Evolutionary conservation across 73 alveolate genomes (phyloP), one percentile per base, ranked within the genome.

Genomic region (Stentor coeruleus): DNA sequence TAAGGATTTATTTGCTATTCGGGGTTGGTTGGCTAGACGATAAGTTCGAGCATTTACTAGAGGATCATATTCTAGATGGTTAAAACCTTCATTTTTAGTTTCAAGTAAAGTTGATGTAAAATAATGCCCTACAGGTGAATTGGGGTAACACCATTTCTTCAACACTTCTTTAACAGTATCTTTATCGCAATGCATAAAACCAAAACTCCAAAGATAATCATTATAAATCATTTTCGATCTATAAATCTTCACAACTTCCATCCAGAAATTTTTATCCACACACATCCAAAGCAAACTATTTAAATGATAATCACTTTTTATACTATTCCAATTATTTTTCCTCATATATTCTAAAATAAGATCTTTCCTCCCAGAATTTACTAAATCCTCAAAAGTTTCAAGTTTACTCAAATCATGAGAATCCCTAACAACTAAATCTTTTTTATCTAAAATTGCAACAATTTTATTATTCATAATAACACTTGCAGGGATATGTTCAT

Each of bases 41-140:
- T 92, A 95, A 38, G 87, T 92, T 87, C 98, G 84, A 30, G 93
- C 88, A 82, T 93, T 93, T 38, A 91, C 84, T 80, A 93, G 58
- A 36, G 98, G 98, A 90, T 39, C 77, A 82, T 88, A 94, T 42
- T 94, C 98, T 38, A 93, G 84, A 76, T 89, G 89, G 26, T 74
- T 38, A 60, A 35, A n/a, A 6, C 83, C 89, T 3, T 3, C 74
- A 59, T 28, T 59, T 28, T 3, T 37, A 14, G 81, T 20, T 3
- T 35, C 38, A 0, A 84, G 76, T 31, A 33, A 2, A 33, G 66
- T 41, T 3, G 33, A 3, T 0, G 2, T 86, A 15, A 86, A 81
- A 33, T 58, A 76, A 28, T 83, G 80, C 74, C 77, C 77, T 4
- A 55, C 42, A 35, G 55, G 30, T 37, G 36, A 31, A 30, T 74